A percentile compares a stretch with the other conserved stretches of the same genome.
These are phyloP conservation scores for Phaeosphaeriaceae sp. DNA, from an alignment of 2,329 filamentous ascomycete genomes.

Conservation along the genomic window DNA sequence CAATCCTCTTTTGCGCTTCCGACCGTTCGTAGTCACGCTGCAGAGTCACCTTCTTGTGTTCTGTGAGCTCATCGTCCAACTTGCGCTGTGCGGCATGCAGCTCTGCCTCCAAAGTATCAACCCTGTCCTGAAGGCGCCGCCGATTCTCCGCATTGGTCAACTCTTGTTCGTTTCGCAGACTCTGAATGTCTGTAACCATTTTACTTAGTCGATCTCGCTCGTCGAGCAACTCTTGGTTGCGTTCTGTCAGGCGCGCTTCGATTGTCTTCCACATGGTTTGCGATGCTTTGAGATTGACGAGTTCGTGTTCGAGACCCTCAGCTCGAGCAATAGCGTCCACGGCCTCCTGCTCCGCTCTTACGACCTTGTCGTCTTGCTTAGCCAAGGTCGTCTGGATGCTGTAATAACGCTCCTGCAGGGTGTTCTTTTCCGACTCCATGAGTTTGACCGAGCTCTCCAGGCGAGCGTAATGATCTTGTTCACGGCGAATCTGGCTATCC, in stretches of 20 bases:
- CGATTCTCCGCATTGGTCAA: slow-evolving; percentile 81
- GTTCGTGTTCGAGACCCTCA: slow-evolving; percentile 89
- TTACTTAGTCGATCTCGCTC: slow-evolving; percentile 86
- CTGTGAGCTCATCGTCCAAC: slow-evolving; percentile 81
- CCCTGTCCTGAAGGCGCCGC: slow-evolving; percentile 77
- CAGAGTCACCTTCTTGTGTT: slow-evolving; percentile 79
- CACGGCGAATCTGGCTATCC: slow-evolving; percentile 80
- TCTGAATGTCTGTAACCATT: slow-evolving; percentile 83
- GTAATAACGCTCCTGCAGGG: slow-evolving; percentile 84
- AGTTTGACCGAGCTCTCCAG: slow-evolving; percentile 86
- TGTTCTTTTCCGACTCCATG: slow-evolving; percentile 82
- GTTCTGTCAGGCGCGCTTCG: slow-evolving; percentile 84
- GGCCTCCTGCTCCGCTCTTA: slow-evolving; percentile 91
- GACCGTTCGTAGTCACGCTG: slow-evolving; percentile 90
- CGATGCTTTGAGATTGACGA: slow-evolving; percentile 90
- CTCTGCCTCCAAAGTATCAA: slow-evolving; percentile 82
- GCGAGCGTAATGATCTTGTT: slow-evolving; percentile 86
- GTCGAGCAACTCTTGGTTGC: slow-evolving; percentile 83
- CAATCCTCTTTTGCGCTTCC: slow-evolving; percentile 88
- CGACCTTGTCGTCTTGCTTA: slow-evolving; percentile 87
- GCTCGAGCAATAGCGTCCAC: slow-evolving; percentile 82
- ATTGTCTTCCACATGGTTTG: slow-evolving; percentile 95
- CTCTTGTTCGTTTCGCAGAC: slow-evolving; percentile 89
- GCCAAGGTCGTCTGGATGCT: slow-evolving; percentile 80
- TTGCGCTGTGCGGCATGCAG: slow-evolving; percentile 81